Evolutionary conservation across 1,284 basidiomycete genomes (phyloP), one percentile per base, ranked within the genome.

Genomic region (Ceratobasidium theobromae): DNA sequence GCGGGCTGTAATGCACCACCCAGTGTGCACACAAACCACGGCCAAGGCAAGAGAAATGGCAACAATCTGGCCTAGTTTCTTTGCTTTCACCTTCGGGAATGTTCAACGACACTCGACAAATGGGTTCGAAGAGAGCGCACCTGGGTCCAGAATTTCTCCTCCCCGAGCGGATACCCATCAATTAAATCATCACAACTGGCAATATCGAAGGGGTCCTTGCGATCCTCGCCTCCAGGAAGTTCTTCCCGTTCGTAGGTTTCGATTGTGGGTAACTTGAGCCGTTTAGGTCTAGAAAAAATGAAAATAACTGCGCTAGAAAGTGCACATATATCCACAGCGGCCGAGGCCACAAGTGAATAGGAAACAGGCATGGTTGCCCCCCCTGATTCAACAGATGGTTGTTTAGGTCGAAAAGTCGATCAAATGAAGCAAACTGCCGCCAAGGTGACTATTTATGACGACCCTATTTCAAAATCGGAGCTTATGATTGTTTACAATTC

Each of bases 91-190:
- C 66, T 57, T 38, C 16, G 6, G 18, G 18, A 45, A 14, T 6
- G 9, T 21, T 45, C 18, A 45, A 5, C 18, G 9, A 45, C 9
- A 11, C 43, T 45, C 43, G 18, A 21, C 18, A 14, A 21, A 45
- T 11, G 8, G 6, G 18, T 21, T 45, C 18, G 18, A 45, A 45
- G n/a, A n/a, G n/a, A n/a, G n/a, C 85, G 65, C 73, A 86, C 90
- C 76, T 78, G 77, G 14, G 73, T 72, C 91, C 92, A 95, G 73
- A 95, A 95, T 14, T 71, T 77, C 11, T 82, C 82, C 55, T 84
- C 86, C 21, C 91, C 78, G 49, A 95, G 80, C 9, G 91, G 88
- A 62, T 84, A 84, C 1, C 93, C 93, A 72, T 95, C 88, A 12
- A 86, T 72, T 33, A 84, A 72, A 72, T 93, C 88, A 71, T 87